Evolutionary conservation across 1,284 basidiomycete species (phyloP), one percentile per base, ranked within the genome.

Genomic region (Cryptococcus sp.): DNA sequence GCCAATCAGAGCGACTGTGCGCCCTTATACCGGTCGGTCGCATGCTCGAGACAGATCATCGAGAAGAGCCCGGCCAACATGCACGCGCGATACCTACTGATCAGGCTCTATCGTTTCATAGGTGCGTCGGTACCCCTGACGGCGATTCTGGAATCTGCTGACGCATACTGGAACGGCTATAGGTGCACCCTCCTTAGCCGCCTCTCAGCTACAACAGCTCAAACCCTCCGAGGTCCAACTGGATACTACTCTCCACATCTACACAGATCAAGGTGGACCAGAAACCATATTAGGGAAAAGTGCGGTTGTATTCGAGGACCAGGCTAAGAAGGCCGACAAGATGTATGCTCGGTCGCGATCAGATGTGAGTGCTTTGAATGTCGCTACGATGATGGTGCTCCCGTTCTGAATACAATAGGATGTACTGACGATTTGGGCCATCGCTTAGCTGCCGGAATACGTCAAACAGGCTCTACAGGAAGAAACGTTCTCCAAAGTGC

Each of bases 211-310:
- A 0, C 48, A 50, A 16, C 51, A 57, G 27, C 55, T 71, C 8
- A 60, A 66, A 10, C 57, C 67, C 5, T 58, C 62, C 39, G 75
- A 77, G 59, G 65, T 77, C 16, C 71, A 74, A 59, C 66, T 74
- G 41, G 73, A 76, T 53, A 72, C 64, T 30, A 47, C 75, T 11
- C 47, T 68, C 15, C 73, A 73, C 47, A 52, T 71, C n/a, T 43
- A 63, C 16, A 50, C 64, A 13, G 75, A 75, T 49, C 53, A 68
- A 17, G 68, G 68, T n/a, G 57, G 51, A 7, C 60, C 61, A 3
- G 72, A 71, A 48, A 57, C 57, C n/a, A 5, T 60, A 15, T 41
- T 63, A 19, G 65, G 62, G 15, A 54, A 47, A 10, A 52, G 42
- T 10, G 23, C n/a, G 30, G 48, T 56, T 11, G 62, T 60, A 8